phyloP scores from a whole-genome alignment of 768 basidiomycete genomes.

The Leucocoprinus sp. region DNA sequence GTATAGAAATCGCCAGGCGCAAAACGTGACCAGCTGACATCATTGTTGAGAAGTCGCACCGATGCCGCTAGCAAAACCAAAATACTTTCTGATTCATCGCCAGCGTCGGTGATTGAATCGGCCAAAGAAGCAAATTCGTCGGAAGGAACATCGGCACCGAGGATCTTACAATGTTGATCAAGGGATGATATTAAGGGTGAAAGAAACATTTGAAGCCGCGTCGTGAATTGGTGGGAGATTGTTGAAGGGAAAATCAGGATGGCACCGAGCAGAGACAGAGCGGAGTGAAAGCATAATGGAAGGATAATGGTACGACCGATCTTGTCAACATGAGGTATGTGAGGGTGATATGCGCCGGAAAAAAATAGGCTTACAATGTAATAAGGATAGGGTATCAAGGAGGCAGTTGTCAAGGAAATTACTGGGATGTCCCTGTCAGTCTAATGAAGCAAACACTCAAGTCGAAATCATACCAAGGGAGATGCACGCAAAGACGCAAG shows the following conservation, averaged over 20 bases:
- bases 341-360: neutral
- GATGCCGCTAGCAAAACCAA: constrained; percentile 46
- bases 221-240: constrained; percentile 51
- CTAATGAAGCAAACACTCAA: neutral
- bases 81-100: constrained; percentile 36
- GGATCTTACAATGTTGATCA: constrained; percentile 35
- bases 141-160: constrained; percentile 35
- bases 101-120: constrained; percentile 21
- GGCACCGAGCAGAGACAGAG: constrained; percentile 42
- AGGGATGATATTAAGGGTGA: constrained; percentile 38
- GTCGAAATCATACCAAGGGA: constrained; percentile 35
- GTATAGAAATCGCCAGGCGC: constrained; percentile 44
- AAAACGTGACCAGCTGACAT: constrained; percentile 55
- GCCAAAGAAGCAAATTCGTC: constrained; percentile 27
- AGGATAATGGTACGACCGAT: constrained; percentile 45
- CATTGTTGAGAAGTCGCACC: constrained; percentile 44
- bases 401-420: constrained; percentile 48
- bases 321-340: constrained; percentile 19
- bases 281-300: constrained; percentile 53
- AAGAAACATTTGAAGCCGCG: constrained; percentile 38
- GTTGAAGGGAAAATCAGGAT: constrained; percentile 56
- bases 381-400: constrained; percentile 56
- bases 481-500: constrained; percentile 52
- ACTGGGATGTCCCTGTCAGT: constrained; percentile 27
- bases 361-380: constrained; percentile 32